Conservation (phyloP, 2,329 filamentous ascomycete genomes). For the Pseudogymnoascus sp. region DNA sequence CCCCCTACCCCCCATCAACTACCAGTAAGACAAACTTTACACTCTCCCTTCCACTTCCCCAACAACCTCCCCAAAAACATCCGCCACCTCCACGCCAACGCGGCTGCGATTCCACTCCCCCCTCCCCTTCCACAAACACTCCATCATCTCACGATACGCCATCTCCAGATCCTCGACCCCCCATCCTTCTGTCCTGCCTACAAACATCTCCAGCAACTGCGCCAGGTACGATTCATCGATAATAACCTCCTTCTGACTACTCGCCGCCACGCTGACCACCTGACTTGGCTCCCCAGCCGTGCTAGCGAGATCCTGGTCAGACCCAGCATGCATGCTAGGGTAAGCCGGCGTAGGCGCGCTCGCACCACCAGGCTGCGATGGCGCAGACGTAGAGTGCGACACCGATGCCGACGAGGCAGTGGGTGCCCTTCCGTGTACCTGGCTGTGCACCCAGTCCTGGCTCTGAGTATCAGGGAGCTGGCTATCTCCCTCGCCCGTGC, state of each 20-base stretch:
- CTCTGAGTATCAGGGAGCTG: constrained; percentile 45
- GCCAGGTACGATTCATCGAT: constrained; percentile 33
- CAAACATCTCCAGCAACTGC: constrained; percentile 18
- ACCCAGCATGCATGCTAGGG: constrained; percentile 13
- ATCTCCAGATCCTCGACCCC: constrained; percentile 91
- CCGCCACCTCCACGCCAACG: constrained; percentile 55
- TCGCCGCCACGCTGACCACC: background rate
- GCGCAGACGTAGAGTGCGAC: background rate
- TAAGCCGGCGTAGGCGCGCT: constrained; percentile 18
- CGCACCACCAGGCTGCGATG: background rate
- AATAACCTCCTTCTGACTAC: constrained; percentile 26
- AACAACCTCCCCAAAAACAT: constrained; percentile 69
- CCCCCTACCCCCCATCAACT: background rate
- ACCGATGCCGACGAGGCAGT: background rate
- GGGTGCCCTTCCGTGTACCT: background rate
- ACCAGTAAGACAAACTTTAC: background rate
- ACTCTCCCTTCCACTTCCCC: constrained; percentile 35
- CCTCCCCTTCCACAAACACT: constrained; percentile 72
- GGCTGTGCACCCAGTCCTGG: background rate
- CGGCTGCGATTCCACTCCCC: constrained; percentile 75
- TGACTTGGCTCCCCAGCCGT: background rate
- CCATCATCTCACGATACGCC: constrained; percentile 84
- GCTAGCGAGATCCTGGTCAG: background rate
- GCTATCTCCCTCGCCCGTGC: constrained; percentile 22
- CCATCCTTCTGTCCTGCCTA: constrained; percentile 23